These are phyloP conservation scores for Diplosphaera chodatii DNA, from an alignment of 139 green algal species.

Conservation along the genomic window DNA sequence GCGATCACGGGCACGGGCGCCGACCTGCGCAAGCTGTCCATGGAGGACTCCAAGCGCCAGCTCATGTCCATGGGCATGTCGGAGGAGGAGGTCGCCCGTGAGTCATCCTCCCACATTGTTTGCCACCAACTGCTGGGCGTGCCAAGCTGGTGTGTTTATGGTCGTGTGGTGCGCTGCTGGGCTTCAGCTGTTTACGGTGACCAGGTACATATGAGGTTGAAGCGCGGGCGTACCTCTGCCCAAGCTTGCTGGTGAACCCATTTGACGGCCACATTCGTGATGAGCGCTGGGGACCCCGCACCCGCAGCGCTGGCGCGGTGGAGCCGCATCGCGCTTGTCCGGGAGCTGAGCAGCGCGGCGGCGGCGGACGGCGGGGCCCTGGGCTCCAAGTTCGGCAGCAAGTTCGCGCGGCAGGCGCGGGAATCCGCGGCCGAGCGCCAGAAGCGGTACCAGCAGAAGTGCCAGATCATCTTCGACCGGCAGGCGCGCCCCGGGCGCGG, in stretches of 20 bases:
- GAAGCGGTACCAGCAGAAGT: slow-evolving; percentile 23
- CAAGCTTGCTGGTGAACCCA: too few relatives aligned
- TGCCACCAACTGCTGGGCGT: slow-evolving; percentile 41
- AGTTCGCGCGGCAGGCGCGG: slow-evolving; percentile 43
- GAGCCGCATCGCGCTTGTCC: slow-evolving; percentile 37
- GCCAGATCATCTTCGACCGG: slow-evolving; percentile 47
- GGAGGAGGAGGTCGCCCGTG: slow-evolving; percentile 27
- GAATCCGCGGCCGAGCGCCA: slow-evolving; percentile 38
- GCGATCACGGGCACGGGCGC: slow-evolving; percentile 59
- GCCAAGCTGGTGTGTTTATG: too few relatives aligned
- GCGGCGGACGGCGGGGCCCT: slow-evolving; percentile 20
- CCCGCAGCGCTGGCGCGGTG: slow-evolving; percentile 20
- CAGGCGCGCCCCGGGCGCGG: slow-evolving; percentile 44
- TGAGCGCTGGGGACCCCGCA: too few relatives aligned
- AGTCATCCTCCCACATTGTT: slow-evolving; percentile 33
- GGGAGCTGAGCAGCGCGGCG: slow-evolving; percentile 43
- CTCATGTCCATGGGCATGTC: slow-evolving; percentile 38
- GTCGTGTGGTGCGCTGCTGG: too few relatives aligned
- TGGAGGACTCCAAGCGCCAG: slow-evolving; percentile 41
- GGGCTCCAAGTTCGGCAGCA: slow-evolving; percentile 15
- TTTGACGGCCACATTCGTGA: too few relatives aligned
- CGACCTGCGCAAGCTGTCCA: slow-evolving; percentile 67
- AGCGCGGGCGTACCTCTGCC: too few relatives aligned
- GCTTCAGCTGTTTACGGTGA: too few relatives aligned
- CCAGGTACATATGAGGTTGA: too few relatives aligned